These are phyloP conservation scores for Sparassis latifolia DNA, from an alignment of 1,284 basidiomycete species.

Conservation along the genomic window DNA sequence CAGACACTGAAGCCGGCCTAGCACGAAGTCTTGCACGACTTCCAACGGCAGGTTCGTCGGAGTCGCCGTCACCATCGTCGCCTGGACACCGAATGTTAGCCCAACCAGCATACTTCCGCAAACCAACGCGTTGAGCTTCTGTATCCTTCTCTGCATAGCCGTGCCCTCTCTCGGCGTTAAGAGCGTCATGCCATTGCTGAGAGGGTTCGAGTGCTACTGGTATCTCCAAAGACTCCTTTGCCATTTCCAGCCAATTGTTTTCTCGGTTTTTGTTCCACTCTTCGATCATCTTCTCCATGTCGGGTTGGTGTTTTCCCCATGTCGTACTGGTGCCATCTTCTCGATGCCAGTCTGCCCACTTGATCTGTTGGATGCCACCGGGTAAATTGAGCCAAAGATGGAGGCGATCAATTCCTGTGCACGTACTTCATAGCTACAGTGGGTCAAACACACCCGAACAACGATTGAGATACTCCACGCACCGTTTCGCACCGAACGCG, in stretches of 20 bases:
- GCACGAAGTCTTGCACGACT: too few species aligned
- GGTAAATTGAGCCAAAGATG: background rate
- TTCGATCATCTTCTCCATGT: slow-evolving; percentile 15
- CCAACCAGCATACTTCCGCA: slow-evolving; percentile 2
- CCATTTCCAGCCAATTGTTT: background rate
- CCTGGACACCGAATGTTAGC: background rate
- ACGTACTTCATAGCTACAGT: slow-evolving; percentile 13
- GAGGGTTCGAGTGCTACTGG: slow-evolving; percentile 11
- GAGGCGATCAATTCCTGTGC: background rate
- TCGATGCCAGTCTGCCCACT: slow-evolving; percentile 33
- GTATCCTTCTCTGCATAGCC: slow-evolving; percentile 37
- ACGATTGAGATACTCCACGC: background rate
- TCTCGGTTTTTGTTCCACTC: slow-evolving; percentile 22
- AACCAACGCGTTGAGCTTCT: slow-evolving; percentile 10
- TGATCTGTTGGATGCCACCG: slow-evolving; percentile 22
- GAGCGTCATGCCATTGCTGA: slow-evolving; percentile 15
- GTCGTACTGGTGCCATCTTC: slow-evolving; percentile 35
- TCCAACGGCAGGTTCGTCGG: too few species aligned
- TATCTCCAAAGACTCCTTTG: slow-evolving; percentile 13
- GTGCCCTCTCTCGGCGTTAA: slow-evolving; percentile 26
- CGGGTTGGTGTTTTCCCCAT: slow-evolving; percentile 25
- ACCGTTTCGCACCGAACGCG: slow-evolving; percentile 27
- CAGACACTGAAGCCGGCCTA: too few species aligned
- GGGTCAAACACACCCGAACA: background rate
- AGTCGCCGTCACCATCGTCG: too few species aligned